Base-by-base conservation (phyloP, 2,329 filamentous ascomycete species). In the Penicillium sp. region DNA sequence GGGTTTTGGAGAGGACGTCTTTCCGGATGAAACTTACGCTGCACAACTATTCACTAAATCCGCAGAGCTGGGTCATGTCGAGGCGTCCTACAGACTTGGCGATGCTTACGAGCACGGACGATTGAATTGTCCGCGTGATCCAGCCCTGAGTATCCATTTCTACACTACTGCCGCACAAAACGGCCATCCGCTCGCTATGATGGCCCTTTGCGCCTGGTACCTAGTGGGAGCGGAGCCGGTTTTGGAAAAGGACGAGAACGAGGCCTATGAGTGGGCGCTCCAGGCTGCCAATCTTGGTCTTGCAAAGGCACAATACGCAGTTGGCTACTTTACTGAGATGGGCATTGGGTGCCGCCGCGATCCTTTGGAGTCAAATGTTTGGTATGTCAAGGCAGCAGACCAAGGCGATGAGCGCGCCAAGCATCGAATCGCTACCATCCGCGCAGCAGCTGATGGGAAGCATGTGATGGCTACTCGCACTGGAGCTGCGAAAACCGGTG, bases 181-280 rank as follows among this genome's bases (percentile, higher is more conserved):
- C 43, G 91, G 90, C 1, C 89, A 97, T 67, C 81, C 92, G 0
- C 83, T 86, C 45, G 93, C 92, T 45, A 97, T 97, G 92, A 96
- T 99, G 92, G 93, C 93, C 4, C 80, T 99, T 8, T 99, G 94
- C 74, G 94, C 94, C 10, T 99, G 94, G 94, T 99, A 97, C 73
- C 89, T 97, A 82, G 89, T 97, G 39, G 94, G 94, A 10, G 94
- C 94, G 1, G 89, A 92, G 62, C 92, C 92, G 0, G 86, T 97
- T 13, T 77, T 99, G 21, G 92, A 96, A 56, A 96, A 94, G 75
- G 93, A 99, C 66, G 93, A 97, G 72, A 88, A 88, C 63, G 94
- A 99, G 73, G 94, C 94, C 9, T 97, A 95, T 67, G 92, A 96
- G 72, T 99, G 94, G 94, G 92, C 94, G 14, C 86, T 86, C 66